phyloP scores from a whole-genome alignment of 1,284 basidiomycete species.

The Sutorius eximius region DNA sequence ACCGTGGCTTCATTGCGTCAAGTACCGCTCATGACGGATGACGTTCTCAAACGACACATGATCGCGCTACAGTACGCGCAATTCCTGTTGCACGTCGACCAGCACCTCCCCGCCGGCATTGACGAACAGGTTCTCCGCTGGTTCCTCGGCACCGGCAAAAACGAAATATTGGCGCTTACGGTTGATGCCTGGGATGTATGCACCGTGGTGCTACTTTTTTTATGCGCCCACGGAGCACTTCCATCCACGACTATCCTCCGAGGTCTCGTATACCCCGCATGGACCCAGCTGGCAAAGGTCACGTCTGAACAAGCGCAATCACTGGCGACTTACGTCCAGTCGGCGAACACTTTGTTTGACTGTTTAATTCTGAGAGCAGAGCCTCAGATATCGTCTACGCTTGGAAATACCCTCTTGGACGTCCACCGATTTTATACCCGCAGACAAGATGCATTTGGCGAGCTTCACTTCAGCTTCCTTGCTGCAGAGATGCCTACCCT shows the following conservation, averaged over 20 bases:
- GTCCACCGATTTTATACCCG: constrained; percentile 66
- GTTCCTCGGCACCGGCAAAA: constrained; percentile 64
- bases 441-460: constrained; percentile 62
- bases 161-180: constrained; percentile 56
- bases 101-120: constrained; percentile 69
- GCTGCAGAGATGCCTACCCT: constrained; percentile 64
- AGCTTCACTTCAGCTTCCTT: constrained; percentile 62
- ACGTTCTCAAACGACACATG: constrained; percentile 44
- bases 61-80: constrained; percentile 63
- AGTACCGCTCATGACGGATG: constrained; percentile 54
- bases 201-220: constrained; percentile 58
- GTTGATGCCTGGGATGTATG: constrained; percentile 67
- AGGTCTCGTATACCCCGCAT: constrained; percentile 73
- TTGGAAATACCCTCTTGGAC: constrained; percentile 57
- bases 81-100: constrained; percentile 71
- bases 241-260: constrained; percentile 68
- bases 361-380: constrained; percentile 57
- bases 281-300: constrained; percentile 53
- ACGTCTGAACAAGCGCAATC: constrained; percentile 40
- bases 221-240: constrained; percentile 67
- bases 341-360: constrained; percentile 62
- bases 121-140: constrained; percentile 66
- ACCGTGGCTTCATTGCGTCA: constrained; percentile 68
- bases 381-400: constrained; percentile 42
- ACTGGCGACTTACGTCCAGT: constrained; percentile 52